A percentile compares a stretch with the other conserved stretches of the same genome.
These are phyloP conservation scores for Buxus sempervirens DNA, from an alignment of 164 flowering plant species.

Conservation along the genomic window DNA sequence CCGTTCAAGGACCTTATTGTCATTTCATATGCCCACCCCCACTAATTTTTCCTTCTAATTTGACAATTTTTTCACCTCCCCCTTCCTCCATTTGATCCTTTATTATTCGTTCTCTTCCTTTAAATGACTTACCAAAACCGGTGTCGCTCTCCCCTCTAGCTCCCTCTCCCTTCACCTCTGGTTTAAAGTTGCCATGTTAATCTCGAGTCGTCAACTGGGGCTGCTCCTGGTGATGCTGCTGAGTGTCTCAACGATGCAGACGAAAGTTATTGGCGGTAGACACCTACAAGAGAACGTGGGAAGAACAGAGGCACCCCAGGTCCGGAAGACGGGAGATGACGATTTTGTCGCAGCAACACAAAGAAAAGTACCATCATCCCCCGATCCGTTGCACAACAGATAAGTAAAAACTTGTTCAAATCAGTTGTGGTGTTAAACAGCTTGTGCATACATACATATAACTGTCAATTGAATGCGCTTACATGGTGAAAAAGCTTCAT, in stretches of 20 bases:
- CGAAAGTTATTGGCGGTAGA: slow-evolving; percentile 13
- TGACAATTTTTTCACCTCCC: background rate
- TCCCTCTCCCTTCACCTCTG: background rate
- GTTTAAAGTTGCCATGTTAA: slow-evolving; percentile 4
- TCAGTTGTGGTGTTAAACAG: no score
- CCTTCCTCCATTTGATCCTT: background rate
- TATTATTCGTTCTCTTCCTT: no score
- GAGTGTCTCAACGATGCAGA: slow-evolving; percentile 8
- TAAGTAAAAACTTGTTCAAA: background rate
- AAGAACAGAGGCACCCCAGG: background rate
- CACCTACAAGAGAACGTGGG: slow-evolving; percentile 13
- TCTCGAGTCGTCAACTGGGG: slow-evolving; percentile 14
- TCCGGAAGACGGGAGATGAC: slow-evolving; percentile 1
- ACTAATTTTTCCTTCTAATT: no score
- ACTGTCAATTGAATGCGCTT: no score
- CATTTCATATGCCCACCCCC: no score
- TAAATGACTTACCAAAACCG: background rate
- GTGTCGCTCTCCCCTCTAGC: slow-evolving; percentile 5
- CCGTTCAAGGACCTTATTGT: slow-evolving; percentile 6
- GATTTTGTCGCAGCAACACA: slow-evolving; percentile 12
- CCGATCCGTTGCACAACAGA: slow-evolving; percentile 31
- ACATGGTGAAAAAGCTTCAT: no score
- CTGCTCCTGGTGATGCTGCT: slow-evolving; percentile 18
- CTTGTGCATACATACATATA: no score
- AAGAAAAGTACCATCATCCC: slow-evolving; percentile 28